Base-by-base conservation (phyloP, 2,329 filamentous ascomycete genomes). In the Ilyonectria destructans region DNA sequence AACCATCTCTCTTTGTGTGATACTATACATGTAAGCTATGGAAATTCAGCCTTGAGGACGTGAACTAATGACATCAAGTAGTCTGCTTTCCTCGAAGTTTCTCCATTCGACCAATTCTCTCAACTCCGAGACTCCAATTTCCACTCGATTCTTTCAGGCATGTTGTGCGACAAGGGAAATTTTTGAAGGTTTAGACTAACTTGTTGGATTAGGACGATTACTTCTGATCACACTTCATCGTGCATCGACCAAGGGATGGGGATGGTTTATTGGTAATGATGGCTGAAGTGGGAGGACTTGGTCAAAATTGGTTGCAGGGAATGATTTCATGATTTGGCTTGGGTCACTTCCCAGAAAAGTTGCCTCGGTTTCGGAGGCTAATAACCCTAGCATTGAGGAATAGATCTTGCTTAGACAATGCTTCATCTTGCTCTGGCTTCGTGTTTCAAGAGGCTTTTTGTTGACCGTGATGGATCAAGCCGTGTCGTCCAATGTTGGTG, bases 401-500 rank as follows among this genome's bases (percentile, higher is more conserved):
- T 35, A 5, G 5, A 21, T 4, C 10, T 21, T 54, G 19, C 31
- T 46, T 13, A 26, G 21, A 15, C 21, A 26, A 29, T 13, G 7
- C 8, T 29, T 17, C 12, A 51, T 10, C 13, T 23, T 51, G 15
- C 15, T 31, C 2, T 29, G 29, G 10, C 31, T 52, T 15, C 26
- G n/a, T 9, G 48, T 10, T 33, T 33, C 17, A 31, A 8, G 15
- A 26, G 12, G 26, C 8, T 51, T 29, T 31, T 19, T 15, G 13
- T 9, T 51, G 26, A n/a, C 55, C 26, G 35, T 51, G 48, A 19
- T 61, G 48, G 26, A 31, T 35, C 26, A 13, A 52, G 26, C 29
- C 61, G 63, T 71, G 65, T 59, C 33, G 70, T 70, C 52, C 35
- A 54, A 64, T 56, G 59, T 48, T 52, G 58, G 37, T 45, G 61